A percentile compares a stretch with the other conserved stretches of the same genome.
Conservation (phyloP, 805 yeast species). For the Wickerhamiella brachini region DNA sequence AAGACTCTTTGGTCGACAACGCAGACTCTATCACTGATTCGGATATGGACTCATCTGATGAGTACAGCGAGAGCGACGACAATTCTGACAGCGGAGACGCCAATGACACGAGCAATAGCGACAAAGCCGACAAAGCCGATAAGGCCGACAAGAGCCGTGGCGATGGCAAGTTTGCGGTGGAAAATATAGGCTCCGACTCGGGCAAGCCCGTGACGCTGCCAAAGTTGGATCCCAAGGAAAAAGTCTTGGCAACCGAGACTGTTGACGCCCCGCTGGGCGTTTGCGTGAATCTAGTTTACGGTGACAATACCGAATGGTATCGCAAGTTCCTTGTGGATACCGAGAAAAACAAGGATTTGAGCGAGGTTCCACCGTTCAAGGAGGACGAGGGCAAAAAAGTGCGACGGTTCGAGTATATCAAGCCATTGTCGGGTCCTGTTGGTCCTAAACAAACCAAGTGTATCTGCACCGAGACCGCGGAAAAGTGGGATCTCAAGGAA, state of each 20-base stretch:
- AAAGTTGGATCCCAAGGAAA: conserved; percentile 36
- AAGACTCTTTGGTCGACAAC: background rate
- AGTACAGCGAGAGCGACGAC: conserved; percentile 3
- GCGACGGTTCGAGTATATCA: conserved; percentile 45
- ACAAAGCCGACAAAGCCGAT: background rate
- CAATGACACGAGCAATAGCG: conserved; percentile 10
- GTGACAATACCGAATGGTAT: conserved; percentile 37
- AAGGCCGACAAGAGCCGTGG: conserved; percentile 1
- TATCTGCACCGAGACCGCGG: conserved; percentile 48
- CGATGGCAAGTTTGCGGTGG: conserved; percentile 17
- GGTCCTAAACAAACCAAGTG: conserved; percentile 91
- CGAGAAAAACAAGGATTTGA: conserved; percentile 23
- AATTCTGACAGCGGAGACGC: conserved; percentile 12
- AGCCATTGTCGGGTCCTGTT: conserved; percentile 63
- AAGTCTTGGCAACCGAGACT: conserved; percentile 36
- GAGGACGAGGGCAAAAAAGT: conserved; percentile 24
- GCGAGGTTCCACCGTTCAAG: conserved; percentile 15
- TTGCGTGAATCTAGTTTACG: conserved; percentile 56
- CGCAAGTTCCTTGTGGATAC: conserved; percentile 26
- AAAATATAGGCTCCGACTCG: conserved; percentile 48
- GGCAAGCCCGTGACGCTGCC: conserved; percentile 46
- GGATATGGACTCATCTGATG: conserved; percentile 16
- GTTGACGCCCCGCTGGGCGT: conserved; percentile 67
- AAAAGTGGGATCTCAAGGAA: conserved; percentile 38
- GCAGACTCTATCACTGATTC: background rate